Percentiles rank a stretch among this genome's conserved stretches.
Evolutionary conservation across 2,329 filamentous ascomycete genomes (phyloP).

Genomic region (Microcyclospora pomicola): DNA sequence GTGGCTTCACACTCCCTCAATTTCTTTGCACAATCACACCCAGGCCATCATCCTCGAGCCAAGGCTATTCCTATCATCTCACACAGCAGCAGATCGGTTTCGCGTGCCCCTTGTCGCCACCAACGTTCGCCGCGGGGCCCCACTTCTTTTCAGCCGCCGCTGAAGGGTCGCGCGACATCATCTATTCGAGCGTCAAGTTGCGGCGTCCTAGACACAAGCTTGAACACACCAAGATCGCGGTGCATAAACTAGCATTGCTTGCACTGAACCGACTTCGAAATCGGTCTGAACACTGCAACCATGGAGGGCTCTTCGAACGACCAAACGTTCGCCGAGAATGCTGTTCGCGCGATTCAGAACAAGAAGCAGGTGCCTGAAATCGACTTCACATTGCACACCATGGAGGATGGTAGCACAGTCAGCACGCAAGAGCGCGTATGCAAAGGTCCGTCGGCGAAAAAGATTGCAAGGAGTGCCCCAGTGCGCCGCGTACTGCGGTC

Average conservation of each 20-base stretch:
- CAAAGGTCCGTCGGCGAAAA: constrained; percentile 55
- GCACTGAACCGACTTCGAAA: no score
- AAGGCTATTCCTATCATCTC: background rate
- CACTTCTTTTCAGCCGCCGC: no score
- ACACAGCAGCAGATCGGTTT: background rate
- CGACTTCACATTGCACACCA: constrained; percentile 94
- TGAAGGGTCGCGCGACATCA: no score
- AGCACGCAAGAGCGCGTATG: constrained; percentile 92
- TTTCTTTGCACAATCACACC: no score
- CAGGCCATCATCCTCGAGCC: no score
- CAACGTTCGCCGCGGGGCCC: no score
- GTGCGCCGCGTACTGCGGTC: background rate
- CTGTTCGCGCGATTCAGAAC: constrained; percentile 78
- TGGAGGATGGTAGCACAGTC: constrained; percentile 94
- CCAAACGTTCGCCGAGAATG: constrained; percentile 57
- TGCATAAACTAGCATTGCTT: no score
- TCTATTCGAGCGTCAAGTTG: no score
- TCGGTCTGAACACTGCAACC: constrained; percentile 4
- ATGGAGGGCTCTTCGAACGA: constrained; percentile 20
- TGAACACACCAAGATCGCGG: no score
- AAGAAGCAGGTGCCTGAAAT: constrained; percentile 97
- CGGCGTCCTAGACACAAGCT: no score
- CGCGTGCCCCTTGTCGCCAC: no score
- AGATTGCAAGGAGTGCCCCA: background rate
- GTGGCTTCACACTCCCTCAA: no score